These are phyloP conservation scores for Sporothrix mexicana DNA, from an alignment of 2,329 filamentous ascomycete genomes.

Conservation along the genomic window DNA sequence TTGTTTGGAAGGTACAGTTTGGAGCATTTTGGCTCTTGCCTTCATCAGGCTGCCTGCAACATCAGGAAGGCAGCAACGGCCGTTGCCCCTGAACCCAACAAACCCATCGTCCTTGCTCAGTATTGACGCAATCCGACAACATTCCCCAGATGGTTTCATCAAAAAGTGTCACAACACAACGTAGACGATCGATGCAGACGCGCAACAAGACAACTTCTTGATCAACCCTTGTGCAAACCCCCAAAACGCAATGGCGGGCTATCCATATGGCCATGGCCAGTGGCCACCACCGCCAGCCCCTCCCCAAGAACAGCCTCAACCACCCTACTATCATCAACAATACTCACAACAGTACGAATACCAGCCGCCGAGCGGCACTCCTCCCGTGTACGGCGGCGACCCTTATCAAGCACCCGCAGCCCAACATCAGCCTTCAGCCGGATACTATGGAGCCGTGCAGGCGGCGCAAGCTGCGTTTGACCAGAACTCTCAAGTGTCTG, in stretches of 20 bases:
- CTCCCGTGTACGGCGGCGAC: conserved; percentile 19
- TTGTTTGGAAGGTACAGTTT: conserved; percentile 19
- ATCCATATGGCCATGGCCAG: conserved; percentile 46
- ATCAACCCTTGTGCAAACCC: background rate
- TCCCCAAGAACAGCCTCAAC: background rate
- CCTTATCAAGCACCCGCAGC: conserved; percentile 23
- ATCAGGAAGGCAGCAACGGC: background rate
- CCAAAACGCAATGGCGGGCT: conserved; percentile 48
- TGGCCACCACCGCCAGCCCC: conserved; percentile 35
- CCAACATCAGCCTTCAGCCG: conserved; percentile 28
- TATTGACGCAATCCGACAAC: background rate
- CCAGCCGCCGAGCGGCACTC: conserved; percentile 31
- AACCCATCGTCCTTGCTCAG: background rate
- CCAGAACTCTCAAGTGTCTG: conserved; percentile 50
- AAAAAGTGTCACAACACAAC: background rate
- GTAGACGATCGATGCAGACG: background rate
- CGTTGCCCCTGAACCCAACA: conserved; percentile 4
- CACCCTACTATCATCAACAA: conserved; percentile 13
- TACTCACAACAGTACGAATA: conserved; percentile 39
- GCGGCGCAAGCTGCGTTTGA: conserved; percentile 47
- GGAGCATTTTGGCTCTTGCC: background rate
- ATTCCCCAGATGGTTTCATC: background rate
- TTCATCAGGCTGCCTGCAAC: background rate
- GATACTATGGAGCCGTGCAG: conserved; percentile 44
- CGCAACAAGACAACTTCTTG: conserved; percentile 22